Conservation (phyloP, 2,329 filamentous ascomycete species). For the Orbilia oligospora region DNA sequence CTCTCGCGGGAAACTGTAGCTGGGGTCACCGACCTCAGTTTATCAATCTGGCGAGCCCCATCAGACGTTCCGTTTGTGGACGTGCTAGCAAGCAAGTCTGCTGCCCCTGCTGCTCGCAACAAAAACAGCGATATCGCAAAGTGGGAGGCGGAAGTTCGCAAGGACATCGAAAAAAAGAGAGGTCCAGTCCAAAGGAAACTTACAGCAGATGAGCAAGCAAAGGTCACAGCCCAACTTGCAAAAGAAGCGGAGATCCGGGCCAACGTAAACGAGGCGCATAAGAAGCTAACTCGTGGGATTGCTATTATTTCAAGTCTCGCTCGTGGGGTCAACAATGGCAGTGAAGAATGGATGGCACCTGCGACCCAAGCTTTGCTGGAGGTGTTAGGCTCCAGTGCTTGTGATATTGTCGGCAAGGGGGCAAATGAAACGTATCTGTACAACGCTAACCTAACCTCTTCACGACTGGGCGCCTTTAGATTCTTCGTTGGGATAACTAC, state of each 20-base stretch:
- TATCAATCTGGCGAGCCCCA: constrained; percentile 90
- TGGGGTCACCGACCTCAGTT: constrained; percentile 85
- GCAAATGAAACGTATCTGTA: constrained; percentile 83
- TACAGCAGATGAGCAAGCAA: constrained; percentile 87
- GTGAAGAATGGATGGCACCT: constrained; percentile 87
- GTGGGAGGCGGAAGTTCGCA: constrained; percentile 93
- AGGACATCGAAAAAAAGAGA: constrained; percentile 92
- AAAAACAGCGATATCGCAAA: constrained; percentile 97
- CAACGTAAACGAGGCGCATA: constrained; percentile 78
- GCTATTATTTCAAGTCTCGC: constrained; percentile 87
- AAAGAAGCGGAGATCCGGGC: constrained; percentile 86
- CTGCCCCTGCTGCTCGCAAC: constrained; percentile 69
- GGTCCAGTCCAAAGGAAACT: constrained; percentile 87
- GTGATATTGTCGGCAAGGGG: constrained; percentile 83
- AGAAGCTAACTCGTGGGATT: constrained; percentile 82
- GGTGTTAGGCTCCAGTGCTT: constrained; percentile 83
- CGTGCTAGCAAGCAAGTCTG: constrained; percentile 72
- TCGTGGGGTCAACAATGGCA: constrained; percentile 88
- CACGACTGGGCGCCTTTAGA: constrained; percentile 81
- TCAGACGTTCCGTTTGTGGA: constrained; percentile 92
- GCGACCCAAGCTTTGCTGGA: constrained; percentile 81
- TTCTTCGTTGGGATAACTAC: constrained; percentile 90
- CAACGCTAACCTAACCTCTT: constrained; percentile 81
- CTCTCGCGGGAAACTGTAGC: constrained; percentile 79
- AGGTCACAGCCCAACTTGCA: constrained; percentile 89